Evolutionary conservation across 108 stramenopile genomes (phyloP).

Genomic region (Chaetoceros tenuissimus): DNA sequence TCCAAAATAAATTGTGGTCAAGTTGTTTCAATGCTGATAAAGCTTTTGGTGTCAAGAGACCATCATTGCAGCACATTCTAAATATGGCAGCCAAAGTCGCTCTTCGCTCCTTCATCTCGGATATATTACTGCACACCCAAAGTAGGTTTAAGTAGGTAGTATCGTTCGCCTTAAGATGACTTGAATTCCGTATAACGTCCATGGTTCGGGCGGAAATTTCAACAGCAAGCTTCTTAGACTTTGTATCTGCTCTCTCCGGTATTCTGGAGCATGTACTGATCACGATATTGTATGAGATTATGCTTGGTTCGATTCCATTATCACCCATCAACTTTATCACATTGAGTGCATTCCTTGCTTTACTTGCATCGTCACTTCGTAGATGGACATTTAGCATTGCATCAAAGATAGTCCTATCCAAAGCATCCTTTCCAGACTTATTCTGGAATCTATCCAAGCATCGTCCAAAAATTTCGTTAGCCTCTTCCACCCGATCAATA

Average conservation of each 20-base stretch:
- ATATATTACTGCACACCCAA: not conserved
- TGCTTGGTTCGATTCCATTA: not conserved
- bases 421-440: not conserved
- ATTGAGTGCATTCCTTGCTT: not conserved
- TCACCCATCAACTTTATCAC: not conserved
- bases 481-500: not conserved
- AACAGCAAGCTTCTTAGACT: not conserved
- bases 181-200: not conserved
- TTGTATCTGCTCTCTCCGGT: not conserved
- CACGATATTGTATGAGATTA: not conserved
- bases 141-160: not conserved
- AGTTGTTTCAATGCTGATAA: not conserved
- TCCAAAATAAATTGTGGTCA: not conserved
- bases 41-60: not conserved
- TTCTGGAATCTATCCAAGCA: not conserved
- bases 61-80: not conserved
- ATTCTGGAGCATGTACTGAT: not conserved
- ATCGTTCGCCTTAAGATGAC: not conserved
- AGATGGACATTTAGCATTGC: not conserved
- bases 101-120: not conserved
- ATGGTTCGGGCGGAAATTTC: not conserved
- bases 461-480: not conserved
- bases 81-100: not conserved
- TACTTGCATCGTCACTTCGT: not conserved
- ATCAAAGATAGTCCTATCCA: not conserved